Evolutionary conservation across 2,329 filamentous ascomycete species (phyloP), one percentile per base, ranked within the genome.

Genomic region (Aspergillus aculeatinus): DNA sequence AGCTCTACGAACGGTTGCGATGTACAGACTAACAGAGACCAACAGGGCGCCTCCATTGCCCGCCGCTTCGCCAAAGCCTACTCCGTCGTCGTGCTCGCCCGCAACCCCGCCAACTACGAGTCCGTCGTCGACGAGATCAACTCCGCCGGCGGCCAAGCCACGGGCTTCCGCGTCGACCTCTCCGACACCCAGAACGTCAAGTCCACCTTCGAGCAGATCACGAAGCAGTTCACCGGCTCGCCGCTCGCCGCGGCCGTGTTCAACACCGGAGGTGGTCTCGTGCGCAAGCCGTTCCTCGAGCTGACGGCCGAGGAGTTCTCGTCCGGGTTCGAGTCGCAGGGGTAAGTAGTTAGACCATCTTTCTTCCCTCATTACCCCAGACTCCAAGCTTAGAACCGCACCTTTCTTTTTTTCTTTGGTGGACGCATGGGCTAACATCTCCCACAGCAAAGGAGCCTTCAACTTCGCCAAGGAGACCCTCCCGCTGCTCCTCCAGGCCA

Each of bases 381-480:
- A 2, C 27, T 29, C 27, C 27, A 29, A 9, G 27, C 27, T 29
- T 29, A 7, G 27, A 29, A 9, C 7, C 9, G 23, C 6, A 29
- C 27, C 27, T 29, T 29, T 29, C 23, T 29, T 6, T 29, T 29
- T 29, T n/a, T n/a, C n/a, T n/a, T n/a, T n/a, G n/a, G 7, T 3
- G 9, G 7, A 9, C 9, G 27, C 27, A 10, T 35, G 33, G 33
- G 11, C 14, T 35, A 16, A 35, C 33, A 35, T 6, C 33, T 16
- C 3, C 33, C 54, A 59, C 55, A 79, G 76, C 48, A 72, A 75
- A 42, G 91, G 91, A 12, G 88, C 89, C 29, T 92, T 91, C 74
- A 78, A 88, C 67, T 96, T 96, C 74, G 86, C 90, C 0, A 87
- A 94, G 73, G 81, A 82, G 2, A 80, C 85, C 0, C 77, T 96